phyloP scores from a whole-genome alignment of 1,284 basidiomycete genomes.

The Melampsora medusae region DNA sequence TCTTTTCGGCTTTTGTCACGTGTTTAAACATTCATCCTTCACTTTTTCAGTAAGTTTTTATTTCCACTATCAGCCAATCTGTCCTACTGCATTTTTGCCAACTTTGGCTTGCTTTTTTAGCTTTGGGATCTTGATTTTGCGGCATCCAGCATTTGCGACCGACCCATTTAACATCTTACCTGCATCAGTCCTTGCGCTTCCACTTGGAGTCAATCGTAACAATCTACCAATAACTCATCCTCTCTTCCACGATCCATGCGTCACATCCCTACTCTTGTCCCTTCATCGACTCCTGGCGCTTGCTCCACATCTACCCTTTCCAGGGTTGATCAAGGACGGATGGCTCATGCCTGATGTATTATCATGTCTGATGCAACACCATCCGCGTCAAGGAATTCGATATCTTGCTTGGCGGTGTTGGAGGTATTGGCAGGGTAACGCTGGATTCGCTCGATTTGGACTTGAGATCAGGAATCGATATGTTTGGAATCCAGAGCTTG shows the following conservation, averaged over 20 bases:
- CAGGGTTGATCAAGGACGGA: slow-evolving; percentile 31
- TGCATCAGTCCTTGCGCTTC: background rate
- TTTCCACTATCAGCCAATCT: background rate
- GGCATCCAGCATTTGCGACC: slow-evolving; percentile 36
- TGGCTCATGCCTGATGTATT: slow-evolving; percentile 24
- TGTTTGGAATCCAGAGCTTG: slow-evolving; percentile 11
- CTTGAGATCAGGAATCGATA: slow-evolving; percentile 31
- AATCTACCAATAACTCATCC: slow-evolving; percentile 15
- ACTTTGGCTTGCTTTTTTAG: slow-evolving; percentile 16
- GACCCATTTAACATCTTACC: slow-evolving; percentile 41
- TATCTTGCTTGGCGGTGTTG: slow-evolving; percentile 44
- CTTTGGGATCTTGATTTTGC: slow-evolving; percentile 26
- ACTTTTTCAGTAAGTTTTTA: slow-evolving; percentile 20
- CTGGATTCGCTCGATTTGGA: slow-evolving; percentile 11
- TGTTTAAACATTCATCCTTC: slow-evolving; percentile 27
- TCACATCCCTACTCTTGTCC: slow-evolving; percentile 16
- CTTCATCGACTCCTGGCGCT: slow-evolving; percentile 25
- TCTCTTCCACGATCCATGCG: slow-evolving; percentile 15
- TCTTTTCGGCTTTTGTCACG: slow-evolving; percentile 31
- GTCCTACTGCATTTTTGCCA: too few relatives aligned
- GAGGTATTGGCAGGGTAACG: slow-evolving; percentile 36
- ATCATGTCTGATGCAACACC: slow-evolving; percentile 27
- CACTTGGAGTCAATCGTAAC: background rate
- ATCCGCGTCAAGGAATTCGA: slow-evolving; percentile 34
- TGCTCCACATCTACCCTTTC: slow-evolving; percentile 43